These are phyloP conservation scores for Porogramme epimiltina DNA, from an alignment of 1,284 basidiomycete species.

Conservation along the genomic window DNA sequence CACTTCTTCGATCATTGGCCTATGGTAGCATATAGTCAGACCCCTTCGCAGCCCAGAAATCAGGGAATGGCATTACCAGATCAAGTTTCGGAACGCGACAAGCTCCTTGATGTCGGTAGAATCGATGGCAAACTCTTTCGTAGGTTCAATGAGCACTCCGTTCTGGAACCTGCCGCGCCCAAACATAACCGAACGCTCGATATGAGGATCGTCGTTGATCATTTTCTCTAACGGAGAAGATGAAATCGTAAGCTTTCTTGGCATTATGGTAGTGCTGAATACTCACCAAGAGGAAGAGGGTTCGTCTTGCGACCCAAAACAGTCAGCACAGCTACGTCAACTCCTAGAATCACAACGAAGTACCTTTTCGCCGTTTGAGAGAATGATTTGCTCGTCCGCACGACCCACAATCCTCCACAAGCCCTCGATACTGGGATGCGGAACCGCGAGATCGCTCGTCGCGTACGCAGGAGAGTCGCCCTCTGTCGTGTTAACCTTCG, in stretches of 20 bases:
- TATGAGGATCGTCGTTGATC: slow-evolving; percentile 35
- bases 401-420: slow-evolving; percentile 5
- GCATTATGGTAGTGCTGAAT: not conserved
- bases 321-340: no score
- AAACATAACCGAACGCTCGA: slow-evolving; percentile 38
- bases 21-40: slow-evolving; percentile 10
- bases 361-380: slow-evolving; percentile 3
- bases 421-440: slow-evolving; percentile 1
- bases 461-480: not conserved
- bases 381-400: slow-evolving; percentile 3
- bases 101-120: slow-evolving; percentile 31
- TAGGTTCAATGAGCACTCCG: slow-evolving; percentile 45
- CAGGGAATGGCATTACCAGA: slow-evolving; percentile 28
- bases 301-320: not conserved
- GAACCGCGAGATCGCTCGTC: slow-evolving; percentile 1
- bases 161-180: slow-evolving; percentile 44
- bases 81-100: slow-evolving; percentile 33
- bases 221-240: slow-evolving; percentile 36
- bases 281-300: slow-evolving; percentile 1
- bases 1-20: slow-evolving; percentile 39
- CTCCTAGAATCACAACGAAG: no score
- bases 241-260: not conserved
- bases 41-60: not conserved
- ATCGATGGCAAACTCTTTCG: slow-evolving; percentile 31
- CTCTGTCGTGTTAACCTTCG: slow-evolving; percentile 1